Evolutionary conservation across 306 rosid genomes (phyloP), one percentile per base, ranked within the genome.

Genomic region (Cucumis melo): DNA sequence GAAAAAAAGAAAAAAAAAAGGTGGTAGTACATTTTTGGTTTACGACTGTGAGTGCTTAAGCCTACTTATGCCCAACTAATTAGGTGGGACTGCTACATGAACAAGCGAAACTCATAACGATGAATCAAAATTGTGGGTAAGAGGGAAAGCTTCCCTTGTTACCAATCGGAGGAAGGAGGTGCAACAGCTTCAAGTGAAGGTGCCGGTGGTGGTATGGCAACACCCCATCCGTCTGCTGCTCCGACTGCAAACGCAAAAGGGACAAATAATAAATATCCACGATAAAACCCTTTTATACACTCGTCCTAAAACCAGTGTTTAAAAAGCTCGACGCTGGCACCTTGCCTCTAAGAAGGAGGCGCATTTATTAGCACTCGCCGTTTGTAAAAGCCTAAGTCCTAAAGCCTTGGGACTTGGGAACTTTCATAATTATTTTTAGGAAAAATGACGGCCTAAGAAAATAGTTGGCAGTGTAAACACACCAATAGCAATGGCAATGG

Each of bases 141-240:
- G 56, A 64, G 66, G 14, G 19, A 21, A 63, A 64, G 14, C 24
- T 19, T 71, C 54, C 13, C 76, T 78, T 14, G 63, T 0, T 78
- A 79, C 89, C 87, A 83, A 17, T 78, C 78, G 13, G 75, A 13
- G 15, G 80, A 2, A 0, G 58, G 56, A 24, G 64, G 61, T 19
- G 71, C 87, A 20, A 59, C 80, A 36, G 46, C 78, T 58, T 83
- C 87, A 53, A 54, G 51, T 8, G 80, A 48, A 56, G 82, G 66
- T 46, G 86, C 27, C 20, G 87, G 50, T 32, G 85, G 80, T 17
- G 84, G 72, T 44, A 10, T 29, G 5, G 81, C 80, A 16, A 71
- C 60, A 19, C 83, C 87, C 89, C 89, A 86, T 8, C 80, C 89
- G 2, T 83, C 87, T 5, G 65, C 59, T 1, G 58, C 39, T 19